Evolutionary conservation across 768 basidiomycete genomes (phyloP).

Genomic region (Trametes coccinea): DNA sequence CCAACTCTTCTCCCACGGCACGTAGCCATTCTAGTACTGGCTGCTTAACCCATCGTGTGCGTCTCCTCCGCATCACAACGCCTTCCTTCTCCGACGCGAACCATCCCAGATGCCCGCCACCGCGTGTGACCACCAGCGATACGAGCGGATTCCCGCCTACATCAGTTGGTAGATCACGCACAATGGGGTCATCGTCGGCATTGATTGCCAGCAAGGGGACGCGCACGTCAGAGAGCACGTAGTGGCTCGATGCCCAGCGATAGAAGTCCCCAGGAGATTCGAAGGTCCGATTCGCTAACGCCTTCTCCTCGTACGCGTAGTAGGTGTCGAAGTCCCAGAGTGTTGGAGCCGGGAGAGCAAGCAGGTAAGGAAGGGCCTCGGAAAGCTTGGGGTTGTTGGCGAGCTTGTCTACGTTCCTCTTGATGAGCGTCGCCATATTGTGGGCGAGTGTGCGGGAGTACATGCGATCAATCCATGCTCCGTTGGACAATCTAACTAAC

Average conservation of each 20-base stretch:
- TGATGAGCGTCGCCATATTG: constrained; percentile 60
- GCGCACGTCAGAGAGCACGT: constrained; percentile 55
- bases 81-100: constrained; percentile 44
- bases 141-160: constrained; percentile 53
- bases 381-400: constrained; percentile 7
- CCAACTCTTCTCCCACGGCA: constrained; percentile 53
- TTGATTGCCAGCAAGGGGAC: constrained; percentile 78
- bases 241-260: constrained; percentile 57
- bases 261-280: constrained; percentile 47
- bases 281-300: constrained; percentile 33
- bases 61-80: neutral
- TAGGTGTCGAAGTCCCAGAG: constrained; percentile 11
- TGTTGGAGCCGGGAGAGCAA: constrained; percentile 1
- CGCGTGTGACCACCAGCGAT: constrained; percentile 57
- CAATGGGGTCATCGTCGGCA: constrained; percentile 78
- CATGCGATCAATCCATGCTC: constrained; percentile 15
- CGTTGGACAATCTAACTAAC: constrained; percentile 44
- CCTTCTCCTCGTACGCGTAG: constrained; percentile 28
- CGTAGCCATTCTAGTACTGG: constrained; percentile 74
- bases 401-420: constrained; percentile 50
- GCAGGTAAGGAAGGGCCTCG: constrained; percentile 10
- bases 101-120: constrained; percentile 86
- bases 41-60: constrained; percentile 58
- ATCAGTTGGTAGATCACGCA: constrained; percentile 61
- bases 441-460: constrained; percentile 53